Evolutionary conservation across 805 yeast genomes (phyloP).

Genomic region (Saccharomyces jurei): DNA sequence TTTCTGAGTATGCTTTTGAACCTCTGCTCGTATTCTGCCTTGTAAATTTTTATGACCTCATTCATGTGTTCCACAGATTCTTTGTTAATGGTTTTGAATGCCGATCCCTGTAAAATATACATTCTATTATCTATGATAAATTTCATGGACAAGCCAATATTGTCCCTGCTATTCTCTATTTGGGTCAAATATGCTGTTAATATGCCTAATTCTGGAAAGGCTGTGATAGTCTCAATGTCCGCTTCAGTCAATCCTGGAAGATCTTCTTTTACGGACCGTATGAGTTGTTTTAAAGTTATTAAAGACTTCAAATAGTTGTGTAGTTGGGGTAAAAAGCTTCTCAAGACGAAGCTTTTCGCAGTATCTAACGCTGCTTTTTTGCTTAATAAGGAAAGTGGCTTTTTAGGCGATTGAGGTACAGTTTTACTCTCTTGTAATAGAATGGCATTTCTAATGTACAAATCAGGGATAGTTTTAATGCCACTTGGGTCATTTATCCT

Average conservation of each 20-base stretch:
- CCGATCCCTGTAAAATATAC: constrained; percentile 15
- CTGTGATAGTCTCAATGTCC: not conserved
- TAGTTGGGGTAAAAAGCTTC: constrained; percentile 22
- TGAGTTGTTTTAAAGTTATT: not conserved
- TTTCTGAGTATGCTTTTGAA: constrained; percentile 3
- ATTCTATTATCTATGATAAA: constrained; percentile 18
- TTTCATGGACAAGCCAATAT: not conserved
- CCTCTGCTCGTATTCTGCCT: constrained; percentile 16
- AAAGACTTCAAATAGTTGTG: not conserved
- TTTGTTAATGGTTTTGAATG: not conserved
- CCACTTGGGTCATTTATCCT: constrained; percentile 33
- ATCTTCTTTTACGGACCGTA: not conserved
- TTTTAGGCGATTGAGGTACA: constrained; percentile 27
- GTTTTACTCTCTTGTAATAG: constrained; percentile 16
- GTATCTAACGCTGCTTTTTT: constrained; percentile 27
- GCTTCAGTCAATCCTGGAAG: not conserved
- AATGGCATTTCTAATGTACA: constrained; percentile 34
- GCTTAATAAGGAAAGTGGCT: constrained; percentile 30
- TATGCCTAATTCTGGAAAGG: not conserved
- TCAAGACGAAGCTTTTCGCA: constrained; percentile 28
- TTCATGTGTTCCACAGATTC: constrained; percentile 8
- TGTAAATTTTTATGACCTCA: constrained; percentile 7
- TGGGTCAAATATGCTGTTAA: not conserved
- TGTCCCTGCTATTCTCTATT: not conserved
- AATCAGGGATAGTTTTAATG: constrained; percentile 34